phyloP scores from a whole-genome alignment of 148 eudicot species.

The Beta vulgaris region DNA sequence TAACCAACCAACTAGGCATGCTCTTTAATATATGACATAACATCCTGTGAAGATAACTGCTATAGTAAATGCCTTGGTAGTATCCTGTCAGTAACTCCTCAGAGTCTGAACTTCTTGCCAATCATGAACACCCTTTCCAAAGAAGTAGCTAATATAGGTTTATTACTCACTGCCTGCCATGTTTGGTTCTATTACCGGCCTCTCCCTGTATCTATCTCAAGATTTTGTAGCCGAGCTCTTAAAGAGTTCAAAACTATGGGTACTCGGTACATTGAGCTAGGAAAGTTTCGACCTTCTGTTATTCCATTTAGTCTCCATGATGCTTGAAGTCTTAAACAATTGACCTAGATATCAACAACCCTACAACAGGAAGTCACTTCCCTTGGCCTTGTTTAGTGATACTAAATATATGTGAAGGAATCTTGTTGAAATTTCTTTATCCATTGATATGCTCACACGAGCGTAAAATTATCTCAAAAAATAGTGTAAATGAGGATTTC shows the following conservation, averaged over 20 bases:
- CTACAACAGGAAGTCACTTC: neutral
- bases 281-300: slow-evolving; percentile 4
- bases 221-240: too few species aligned
- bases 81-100: neutral
- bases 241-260: too few species aligned
- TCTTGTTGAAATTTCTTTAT: neutral
- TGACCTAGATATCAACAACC: neutral
- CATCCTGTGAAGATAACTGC: too few species aligned
- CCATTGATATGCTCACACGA: neutral
- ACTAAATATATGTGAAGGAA: neutral
- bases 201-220: too few species aligned
- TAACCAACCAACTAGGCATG: neutral
- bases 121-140: neutral
- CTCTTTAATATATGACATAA: too few species aligned
- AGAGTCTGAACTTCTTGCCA: neutral
- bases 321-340: too few species aligned
- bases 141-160: neutral
- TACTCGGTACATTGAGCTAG: neutral
- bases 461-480: too few species aligned
- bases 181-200: neutral
- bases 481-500: neutral
- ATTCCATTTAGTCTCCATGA: neutral
- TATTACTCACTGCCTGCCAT: neutral
- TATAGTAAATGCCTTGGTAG: too few species aligned
- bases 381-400: too few species aligned